phyloP scores from a whole-genome alignment of 208 protist genomes.

The Jaenimonas drosophilae region DNA sequence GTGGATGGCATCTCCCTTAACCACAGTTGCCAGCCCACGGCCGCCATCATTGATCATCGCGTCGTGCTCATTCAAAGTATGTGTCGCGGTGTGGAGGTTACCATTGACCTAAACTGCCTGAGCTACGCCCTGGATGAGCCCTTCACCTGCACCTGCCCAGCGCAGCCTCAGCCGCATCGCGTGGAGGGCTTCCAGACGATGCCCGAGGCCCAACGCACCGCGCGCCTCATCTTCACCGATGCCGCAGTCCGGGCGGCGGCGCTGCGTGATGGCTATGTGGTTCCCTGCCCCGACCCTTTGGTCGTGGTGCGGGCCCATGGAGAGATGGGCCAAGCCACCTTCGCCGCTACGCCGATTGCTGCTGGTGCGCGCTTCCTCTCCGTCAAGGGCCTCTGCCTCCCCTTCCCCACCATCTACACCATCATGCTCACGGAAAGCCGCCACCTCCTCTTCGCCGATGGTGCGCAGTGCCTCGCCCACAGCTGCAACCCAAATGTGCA shows the following conservation, averaged over 20 bases:
- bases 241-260: conserved; percentile 36
- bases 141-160: conserved; percentile 40
- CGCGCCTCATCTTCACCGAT: conserved; percentile 32
- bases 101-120: conserved; percentile 57
- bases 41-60: conserved; percentile 36
- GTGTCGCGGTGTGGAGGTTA: conserved; percentile 45
- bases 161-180: conserved; percentile 9
- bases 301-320: conserved; percentile 43
- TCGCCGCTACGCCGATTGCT: conserved; percentile 32
- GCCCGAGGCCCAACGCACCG: conserved; percentile 12
- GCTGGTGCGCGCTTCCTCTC: conserved; percentile 45
- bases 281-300: conserved; percentile 26
- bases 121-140: conserved; percentile 35
- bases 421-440: conserved; percentile 46
- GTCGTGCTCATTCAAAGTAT: conserved; percentile 52
- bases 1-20: conserved; percentile 52
- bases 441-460: conserved; percentile 66
- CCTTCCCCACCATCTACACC: conserved; percentile 61
- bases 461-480: conserved; percentile 71
- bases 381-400: conserved; percentile 46
- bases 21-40: conserved; percentile 61
- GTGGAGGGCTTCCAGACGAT: conserved; percentile 50
- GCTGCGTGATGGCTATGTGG: conserved; percentile 26
- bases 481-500: conserved; percentile 75
- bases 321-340: conserved; percentile 47